Evolutionary conservation across 2,329 filamentous ascomycete species (phyloP).

Genomic region (Aspergillus brunneoviolaceus): DNA sequence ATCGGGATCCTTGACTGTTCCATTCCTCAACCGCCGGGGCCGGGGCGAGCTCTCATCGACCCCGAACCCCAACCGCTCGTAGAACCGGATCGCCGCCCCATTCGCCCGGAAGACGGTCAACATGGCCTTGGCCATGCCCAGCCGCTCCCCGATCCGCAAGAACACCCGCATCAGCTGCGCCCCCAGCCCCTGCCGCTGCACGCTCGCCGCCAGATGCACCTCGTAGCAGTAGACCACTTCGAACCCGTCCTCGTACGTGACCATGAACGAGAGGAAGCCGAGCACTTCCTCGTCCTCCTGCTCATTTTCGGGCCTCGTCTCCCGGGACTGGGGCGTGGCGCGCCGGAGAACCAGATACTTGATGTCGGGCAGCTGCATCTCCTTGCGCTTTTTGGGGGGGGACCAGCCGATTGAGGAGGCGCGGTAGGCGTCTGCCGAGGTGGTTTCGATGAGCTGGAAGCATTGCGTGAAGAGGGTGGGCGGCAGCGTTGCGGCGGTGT

Average conservation of each 20-base stretch:
- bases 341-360: conserved; percentile 54
- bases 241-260: conserved; percentile 55
- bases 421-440: conserved; percentile 55
- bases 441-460: conserved; percentile 54
- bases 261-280: conserved; percentile 56
- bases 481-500: conserved; percentile 40
- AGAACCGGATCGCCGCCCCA: conserved; percentile 47
- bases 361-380: conserved; percentile 61
- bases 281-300: conserved; percentile 4
- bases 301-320: too few relatives aligned
- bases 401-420: conserved; percentile 57
- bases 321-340: background rate
- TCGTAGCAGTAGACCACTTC: conserved; percentile 66
- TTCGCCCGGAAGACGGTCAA: conserved; percentile 60
- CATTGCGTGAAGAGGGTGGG: conserved; percentile 49
- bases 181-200: conserved; percentile 54
- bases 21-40: conserved; percentile 50
- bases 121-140: conserved; percentile 58
- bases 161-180: conserved; percentile 50
- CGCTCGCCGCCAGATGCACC: conserved; percentile 51
- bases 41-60: conserved; percentile 55
- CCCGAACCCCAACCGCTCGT: conserved; percentile 51
- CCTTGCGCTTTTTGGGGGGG: conserved; percentile 51
- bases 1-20: conserved; percentile 50
- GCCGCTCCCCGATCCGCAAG: conserved; percentile 48